phyloP scores from a whole-genome alignment of 2,329 filamentous ascomycete genomes.

The Aureobasidium lini region DNA sequence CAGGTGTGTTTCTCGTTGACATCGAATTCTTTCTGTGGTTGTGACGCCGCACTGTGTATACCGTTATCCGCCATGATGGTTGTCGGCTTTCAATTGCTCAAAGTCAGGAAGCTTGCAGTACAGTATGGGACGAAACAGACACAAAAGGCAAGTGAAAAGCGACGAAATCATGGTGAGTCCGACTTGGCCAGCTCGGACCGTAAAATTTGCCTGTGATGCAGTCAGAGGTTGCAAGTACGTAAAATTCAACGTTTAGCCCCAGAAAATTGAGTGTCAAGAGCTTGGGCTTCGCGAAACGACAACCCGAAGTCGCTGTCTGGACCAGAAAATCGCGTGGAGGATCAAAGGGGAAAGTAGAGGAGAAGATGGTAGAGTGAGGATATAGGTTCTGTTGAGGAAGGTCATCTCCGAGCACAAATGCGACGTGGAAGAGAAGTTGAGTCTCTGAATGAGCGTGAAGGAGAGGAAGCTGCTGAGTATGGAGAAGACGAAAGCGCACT shows the following conservation, averaged over 20 bases:
- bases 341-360: background rate
- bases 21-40: background rate
- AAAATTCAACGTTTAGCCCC: conserved; percentile 6
- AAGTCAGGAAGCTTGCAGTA: background rate
- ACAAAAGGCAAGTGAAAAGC: conserved; percentile 10
- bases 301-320: background rate
- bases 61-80: background rate
- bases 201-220: conserved; percentile 5
- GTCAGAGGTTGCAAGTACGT: conserved; percentile 1
- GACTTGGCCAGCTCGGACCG: conserved; percentile 5
- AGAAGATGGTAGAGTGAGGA: background rate
- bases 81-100: background rate
- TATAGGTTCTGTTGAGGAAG: background rate
- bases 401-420: background rate
- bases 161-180: background rate
- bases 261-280: background rate
- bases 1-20: conserved; percentile 8
- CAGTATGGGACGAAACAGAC: background rate
- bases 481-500: too few relatives aligned
- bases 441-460: background rate
- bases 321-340: background rate
- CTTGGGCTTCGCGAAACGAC: background rate
- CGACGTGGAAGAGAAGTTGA: conserved; percentile 1
- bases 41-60: background rate
- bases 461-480: background rate